Conservation (phyloP, 164 flowering plant species). For the Aristolochia contorta region DNA sequence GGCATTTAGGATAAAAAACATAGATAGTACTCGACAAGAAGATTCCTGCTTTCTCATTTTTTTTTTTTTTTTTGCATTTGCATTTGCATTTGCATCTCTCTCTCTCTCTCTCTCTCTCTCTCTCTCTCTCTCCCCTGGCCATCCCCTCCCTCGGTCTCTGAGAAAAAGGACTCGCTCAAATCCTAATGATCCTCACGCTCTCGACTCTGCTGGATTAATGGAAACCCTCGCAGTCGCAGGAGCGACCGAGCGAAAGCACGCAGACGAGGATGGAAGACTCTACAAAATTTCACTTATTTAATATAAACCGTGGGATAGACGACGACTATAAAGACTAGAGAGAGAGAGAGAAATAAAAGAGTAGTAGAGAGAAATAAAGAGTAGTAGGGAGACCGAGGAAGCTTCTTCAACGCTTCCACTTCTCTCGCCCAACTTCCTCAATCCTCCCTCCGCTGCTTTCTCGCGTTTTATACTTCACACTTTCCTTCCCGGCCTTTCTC, state of each 20-base stretch:
- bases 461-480: neutral
- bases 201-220: too few relatives aligned
- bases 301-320: neutral
- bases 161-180: too few relatives aligned
- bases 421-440: neutral
- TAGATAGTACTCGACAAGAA: too few relatives aligned
- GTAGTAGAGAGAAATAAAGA: neutral
- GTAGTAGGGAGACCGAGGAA: neutral
- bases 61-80: too few relatives aligned
- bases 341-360: neutral
- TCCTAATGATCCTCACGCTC: too few relatives aligned
- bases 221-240: neutral
- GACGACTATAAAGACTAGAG: neutral
- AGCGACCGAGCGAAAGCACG: too few relatives aligned
- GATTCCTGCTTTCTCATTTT: too few relatives aligned
- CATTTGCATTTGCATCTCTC: too few relatives aligned
- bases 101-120: too few relatives aligned
- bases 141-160: too few relatives aligned
- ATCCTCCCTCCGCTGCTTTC: neutral
- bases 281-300: neutral
- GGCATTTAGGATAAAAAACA: too few relatives aligned
- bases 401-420: neutral
- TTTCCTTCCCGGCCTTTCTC: neutral
- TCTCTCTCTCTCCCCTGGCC: too few relatives aligned
- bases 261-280: neutral